Base-by-base conservation (phyloP, 2,329 filamentous ascomycete genomes). In the Arthrobotrys musiformis region DNA sequence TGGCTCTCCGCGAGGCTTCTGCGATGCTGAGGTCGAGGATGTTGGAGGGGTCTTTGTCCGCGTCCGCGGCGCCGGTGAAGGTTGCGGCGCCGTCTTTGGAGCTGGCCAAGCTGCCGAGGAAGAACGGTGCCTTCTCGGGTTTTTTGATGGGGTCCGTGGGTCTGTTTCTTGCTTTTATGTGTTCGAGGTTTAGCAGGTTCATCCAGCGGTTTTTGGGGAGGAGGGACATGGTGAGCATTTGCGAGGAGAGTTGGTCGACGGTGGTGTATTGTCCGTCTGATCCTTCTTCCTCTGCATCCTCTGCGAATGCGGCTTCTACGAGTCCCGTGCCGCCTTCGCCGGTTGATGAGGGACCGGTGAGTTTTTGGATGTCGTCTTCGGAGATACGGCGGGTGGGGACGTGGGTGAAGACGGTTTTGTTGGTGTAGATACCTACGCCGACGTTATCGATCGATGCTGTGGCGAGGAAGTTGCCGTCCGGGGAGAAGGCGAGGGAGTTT, bases 91-190 rank as follows among this genome's bases (percentile, higher is more conserved):
- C 60, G 24, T 77, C 73, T 33, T 77, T 77, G 24, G 50, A 54
- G 35, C 66, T 77, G 17, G 56, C 54, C 8, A 77, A 42, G 0
- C 91, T 91, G 0, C 93, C 93, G 2, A 98, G 86, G 86, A 98
- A 98, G 86, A 98, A 98, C 0, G 95, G 96, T 0, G 94, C 94
- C 82, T 96, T 97, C 82, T 97, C 93, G 0, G 95, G 95, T 5
- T 90, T 88, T 84, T 97, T 97, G 15, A 94, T 94, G 0, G 94
- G 89, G 83, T 97, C 93, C 79, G 90, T 94, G 0, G 96, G 95
- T 84, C 95, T 97, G 84, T 99, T 99, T 78, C 95, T 30, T 82
- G 85, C 85, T 80, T 85, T 92, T 82, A 99, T 97, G 26, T 93
- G 85, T 82, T 99, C 95, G 1, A 99, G 87, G 83, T 99, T 93